Conservation (phyloP, 164 flowering plant genomes). For the Akebia trifoliata region DNA sequence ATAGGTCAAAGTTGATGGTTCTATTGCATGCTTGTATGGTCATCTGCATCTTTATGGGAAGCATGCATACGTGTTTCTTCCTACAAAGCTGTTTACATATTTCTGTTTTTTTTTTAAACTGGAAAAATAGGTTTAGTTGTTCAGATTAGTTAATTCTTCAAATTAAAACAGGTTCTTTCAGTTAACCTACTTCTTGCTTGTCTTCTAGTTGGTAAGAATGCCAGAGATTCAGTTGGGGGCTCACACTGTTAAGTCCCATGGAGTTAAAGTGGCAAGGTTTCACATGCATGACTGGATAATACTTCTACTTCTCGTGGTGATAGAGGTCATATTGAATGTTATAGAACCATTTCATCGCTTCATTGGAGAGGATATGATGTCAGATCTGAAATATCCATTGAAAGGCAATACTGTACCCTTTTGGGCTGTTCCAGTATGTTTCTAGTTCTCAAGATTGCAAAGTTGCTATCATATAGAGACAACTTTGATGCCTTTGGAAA, state of each 20-base stretch:
- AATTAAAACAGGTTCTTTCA: neutral
- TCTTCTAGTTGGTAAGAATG: constrained; percentile 7
- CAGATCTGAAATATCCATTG: constrained; percentile 11
- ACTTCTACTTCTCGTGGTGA: constrained; percentile 12
- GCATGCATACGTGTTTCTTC: no score
- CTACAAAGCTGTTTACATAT: no score
- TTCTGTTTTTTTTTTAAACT: no score
- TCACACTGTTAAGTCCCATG: constrained; percentile 17
- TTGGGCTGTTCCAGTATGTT: constrained; percentile 15
- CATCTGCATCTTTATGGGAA: no score
- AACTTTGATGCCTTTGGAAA: neutral
- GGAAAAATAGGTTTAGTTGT: no score
- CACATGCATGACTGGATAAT: constrained; percentile 16
- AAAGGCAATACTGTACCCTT: constrained; percentile 11
- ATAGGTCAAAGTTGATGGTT: no score
- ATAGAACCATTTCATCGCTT: constrained; percentile 17
- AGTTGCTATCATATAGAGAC: neutral
- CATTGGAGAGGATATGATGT: constrained; percentile 14
- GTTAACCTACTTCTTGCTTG: neutral
- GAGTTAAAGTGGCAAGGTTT: constrained; percentile 9
- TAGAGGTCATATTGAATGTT: constrained; percentile 7
- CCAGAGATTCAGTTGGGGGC: constrained; percentile 11
- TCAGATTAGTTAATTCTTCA: neutral
- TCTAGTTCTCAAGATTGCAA: neutral
- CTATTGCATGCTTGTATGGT: no score